Evolutionary conservation across 192 early-diverging fungal genomes (phyloP).

Genomic region (Phlyctochytrium arcticum): DNA sequence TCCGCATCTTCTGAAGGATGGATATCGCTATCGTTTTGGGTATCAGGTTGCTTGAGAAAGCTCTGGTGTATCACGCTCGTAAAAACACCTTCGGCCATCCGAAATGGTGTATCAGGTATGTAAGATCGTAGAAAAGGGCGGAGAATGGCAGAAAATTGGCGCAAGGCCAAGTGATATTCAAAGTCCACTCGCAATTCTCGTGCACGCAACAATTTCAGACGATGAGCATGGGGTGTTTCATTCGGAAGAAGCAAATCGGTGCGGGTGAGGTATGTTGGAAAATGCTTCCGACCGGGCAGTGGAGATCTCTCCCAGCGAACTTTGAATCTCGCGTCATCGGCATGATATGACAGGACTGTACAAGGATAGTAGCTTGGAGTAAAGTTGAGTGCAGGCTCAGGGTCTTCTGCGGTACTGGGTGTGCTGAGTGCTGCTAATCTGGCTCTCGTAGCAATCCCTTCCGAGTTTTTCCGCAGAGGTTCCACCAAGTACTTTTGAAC

Average conservation of each 20-base stretch:
- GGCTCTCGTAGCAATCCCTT: not conserved
- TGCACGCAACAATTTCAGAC: not conserved
- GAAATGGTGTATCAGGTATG: not conserved
- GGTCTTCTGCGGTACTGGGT: not conserved
- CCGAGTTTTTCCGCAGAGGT: not conserved
- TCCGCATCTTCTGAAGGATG: not conserved
- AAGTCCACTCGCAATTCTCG: not conserved
- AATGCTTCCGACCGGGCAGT: not conserved
- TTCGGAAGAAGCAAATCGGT: not conserved
- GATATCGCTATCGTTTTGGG: not conserved
- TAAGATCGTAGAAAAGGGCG: not conserved
- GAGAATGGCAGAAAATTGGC: not conserved
- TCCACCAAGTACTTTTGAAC: not conserved
- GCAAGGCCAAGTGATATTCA: constrained; percentile 1
- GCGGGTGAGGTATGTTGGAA: not conserved
- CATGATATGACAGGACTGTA: not conserved
- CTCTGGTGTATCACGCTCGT: not conserved
- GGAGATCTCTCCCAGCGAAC: not conserved
- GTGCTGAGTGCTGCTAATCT: not conserved
- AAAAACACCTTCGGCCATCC: not conserved
- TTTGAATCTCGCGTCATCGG: not conserved
- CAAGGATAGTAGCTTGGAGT: not conserved
- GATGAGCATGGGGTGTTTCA: not conserved
- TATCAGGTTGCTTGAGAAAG: not conserved
- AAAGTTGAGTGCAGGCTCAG: not conserved